Percentiles rank a stretch among this genome's conserved stretches.
phyloP scores from a whole-genome alignment of 1,284 basidiomycete species.

The Malassezia slooffiae region DNA sequence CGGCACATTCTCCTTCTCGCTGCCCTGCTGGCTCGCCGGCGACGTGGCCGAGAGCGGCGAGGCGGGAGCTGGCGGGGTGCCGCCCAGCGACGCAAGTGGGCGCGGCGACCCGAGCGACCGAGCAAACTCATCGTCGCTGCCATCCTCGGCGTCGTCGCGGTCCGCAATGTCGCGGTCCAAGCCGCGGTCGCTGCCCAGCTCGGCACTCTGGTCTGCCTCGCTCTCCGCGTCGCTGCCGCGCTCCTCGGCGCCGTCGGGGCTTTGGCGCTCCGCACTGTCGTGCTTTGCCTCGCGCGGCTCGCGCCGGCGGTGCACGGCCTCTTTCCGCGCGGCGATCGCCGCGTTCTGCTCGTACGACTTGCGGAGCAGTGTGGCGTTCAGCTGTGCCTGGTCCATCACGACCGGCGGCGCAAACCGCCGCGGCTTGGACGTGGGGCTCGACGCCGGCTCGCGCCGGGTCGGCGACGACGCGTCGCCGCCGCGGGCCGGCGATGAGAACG shows the following conservation, averaged over 20 bases:
- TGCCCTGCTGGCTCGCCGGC: constrained; percentile 13
- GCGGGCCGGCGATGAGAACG: constrained; percentile 1
- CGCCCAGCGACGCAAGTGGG: constrained; percentile 2
- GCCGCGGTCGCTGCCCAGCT: no score
- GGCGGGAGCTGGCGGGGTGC: neutral
- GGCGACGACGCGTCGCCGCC: constrained; percentile 4
- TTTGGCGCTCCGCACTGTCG: no score
- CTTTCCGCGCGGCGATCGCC: neutral
- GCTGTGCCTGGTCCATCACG: constrained; percentile 23
- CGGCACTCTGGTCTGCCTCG: no score
- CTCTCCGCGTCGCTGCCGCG: neutral
- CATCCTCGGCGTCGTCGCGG: no score
- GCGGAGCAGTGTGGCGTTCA: constrained; percentile 28
- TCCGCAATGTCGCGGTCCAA: no score
- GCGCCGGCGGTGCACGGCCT: neutral
- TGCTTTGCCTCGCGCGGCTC: neutral
- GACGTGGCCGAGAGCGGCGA: neutral
- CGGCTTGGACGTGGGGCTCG: no score
- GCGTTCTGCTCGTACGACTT: constrained; percentile 25
- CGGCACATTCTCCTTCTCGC: constrained; percentile 36
- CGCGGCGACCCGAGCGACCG: no score
- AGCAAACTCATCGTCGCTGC: no score
- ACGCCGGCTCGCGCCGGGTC: no score
- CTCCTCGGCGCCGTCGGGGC: neutral
- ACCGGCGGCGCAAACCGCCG: no score